These are phyloP conservation scores for Porphyrellus cyaneotinctus DNA, from an alignment of 768 basidiomycete genomes.

Conservation along the genomic window DNA sequence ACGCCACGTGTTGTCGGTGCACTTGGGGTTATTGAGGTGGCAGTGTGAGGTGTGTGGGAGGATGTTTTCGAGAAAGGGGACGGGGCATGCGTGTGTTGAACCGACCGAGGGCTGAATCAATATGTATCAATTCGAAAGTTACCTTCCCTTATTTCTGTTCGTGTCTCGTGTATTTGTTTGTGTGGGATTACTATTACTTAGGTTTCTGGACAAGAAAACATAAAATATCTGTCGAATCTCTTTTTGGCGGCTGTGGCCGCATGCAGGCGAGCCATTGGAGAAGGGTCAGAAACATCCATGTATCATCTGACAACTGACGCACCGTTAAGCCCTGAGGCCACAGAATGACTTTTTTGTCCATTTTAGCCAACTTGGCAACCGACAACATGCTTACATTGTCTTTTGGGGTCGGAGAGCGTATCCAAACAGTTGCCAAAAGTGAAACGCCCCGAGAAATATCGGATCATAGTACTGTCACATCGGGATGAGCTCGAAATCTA, in stretches of 20 bases:
- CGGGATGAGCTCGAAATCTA: too few species aligned
- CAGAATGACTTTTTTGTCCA: neutral
- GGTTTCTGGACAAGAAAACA: too few species aligned
- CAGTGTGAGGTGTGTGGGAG: slow-evolving; percentile 10
- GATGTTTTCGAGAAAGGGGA: slow-evolving; percentile 17
- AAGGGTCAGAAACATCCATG: neutral
- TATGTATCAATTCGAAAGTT: neutral
- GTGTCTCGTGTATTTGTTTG: neutral
- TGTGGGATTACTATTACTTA: too few species aligned
- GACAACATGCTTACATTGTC: too few species aligned
- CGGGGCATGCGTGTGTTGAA: slow-evolving; percentile 7
- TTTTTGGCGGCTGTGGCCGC: too few species aligned
- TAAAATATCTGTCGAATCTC: too few species aligned
- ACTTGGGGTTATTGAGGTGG: slow-evolving; percentile 14
- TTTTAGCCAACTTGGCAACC: neutral
- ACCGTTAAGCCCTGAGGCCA: too few species aligned
- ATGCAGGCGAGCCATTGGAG: too few species aligned
- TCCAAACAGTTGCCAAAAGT: too few species aligned
- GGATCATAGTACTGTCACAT: too few species aligned
- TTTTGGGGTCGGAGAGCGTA: too few species aligned
- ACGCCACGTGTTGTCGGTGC: slow-evolving; percentile 18
- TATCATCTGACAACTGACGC: neutral
- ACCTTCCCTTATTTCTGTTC: too few species aligned
- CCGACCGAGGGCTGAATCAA: neutral
- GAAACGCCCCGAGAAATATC: neutral